Evolutionary conservation across 495 filamentous ascomycete species (phyloP).

Genomic region (Xylaria telfairii): DNA sequence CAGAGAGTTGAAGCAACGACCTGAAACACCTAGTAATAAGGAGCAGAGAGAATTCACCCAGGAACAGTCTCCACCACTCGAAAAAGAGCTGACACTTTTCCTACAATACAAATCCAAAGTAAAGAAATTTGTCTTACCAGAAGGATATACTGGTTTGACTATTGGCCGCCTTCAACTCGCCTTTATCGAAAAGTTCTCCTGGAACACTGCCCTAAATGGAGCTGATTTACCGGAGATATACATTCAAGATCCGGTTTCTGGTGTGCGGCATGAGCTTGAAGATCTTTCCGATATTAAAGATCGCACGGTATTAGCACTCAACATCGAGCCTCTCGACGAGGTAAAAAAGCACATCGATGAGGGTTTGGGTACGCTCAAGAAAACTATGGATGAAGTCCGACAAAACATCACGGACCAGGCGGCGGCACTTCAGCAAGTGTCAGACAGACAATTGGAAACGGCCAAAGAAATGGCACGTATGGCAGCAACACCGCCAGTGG

Average conservation of each 20-base stretch:
- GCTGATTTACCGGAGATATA: slow-evolving; percentile 95
- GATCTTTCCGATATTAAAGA: slow-evolving; percentile 96
- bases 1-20: slow-evolving; percentile 32
- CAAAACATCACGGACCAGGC: slow-evolving; percentile 81
- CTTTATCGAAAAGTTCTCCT: slow-evolving; percentile 99
- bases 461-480: slow-evolving; percentile 89
- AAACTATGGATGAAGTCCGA: slow-evolving; percentile 80
- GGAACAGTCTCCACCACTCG: slow-evolving; percentile 75
- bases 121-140: slow-evolving; percentile 90
- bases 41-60: slow-evolving; percentile 46
- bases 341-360: slow-evolving; percentile 97
- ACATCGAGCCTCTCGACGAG: slow-evolving; percentile 93
- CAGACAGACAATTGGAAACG: slow-evolving; percentile 87
- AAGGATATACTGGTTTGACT: slow-evolving; percentile 81
- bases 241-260: slow-evolving; percentile 93
- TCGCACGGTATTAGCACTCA: slow-evolving; percentile 88
- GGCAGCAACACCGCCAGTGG: slow-evolving; percentile 67
- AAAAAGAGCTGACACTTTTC: slow-evolving; percentile 94
- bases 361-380: slow-evolving; percentile 78
- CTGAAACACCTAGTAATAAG: slow-evolving; percentile 50
- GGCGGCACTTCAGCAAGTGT: slow-evolving; percentile 80
- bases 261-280: slow-evolving; percentile 93
- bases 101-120: slow-evolving; percentile 96
- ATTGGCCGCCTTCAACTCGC: slow-evolving; percentile 88
- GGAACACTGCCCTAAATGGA: slow-evolving; percentile 95